Evolutionary conservation across 192 early-diverging fungal species (phyloP), one percentile per base, ranked within the genome.

Genomic region (Podila verticillata): DNA sequence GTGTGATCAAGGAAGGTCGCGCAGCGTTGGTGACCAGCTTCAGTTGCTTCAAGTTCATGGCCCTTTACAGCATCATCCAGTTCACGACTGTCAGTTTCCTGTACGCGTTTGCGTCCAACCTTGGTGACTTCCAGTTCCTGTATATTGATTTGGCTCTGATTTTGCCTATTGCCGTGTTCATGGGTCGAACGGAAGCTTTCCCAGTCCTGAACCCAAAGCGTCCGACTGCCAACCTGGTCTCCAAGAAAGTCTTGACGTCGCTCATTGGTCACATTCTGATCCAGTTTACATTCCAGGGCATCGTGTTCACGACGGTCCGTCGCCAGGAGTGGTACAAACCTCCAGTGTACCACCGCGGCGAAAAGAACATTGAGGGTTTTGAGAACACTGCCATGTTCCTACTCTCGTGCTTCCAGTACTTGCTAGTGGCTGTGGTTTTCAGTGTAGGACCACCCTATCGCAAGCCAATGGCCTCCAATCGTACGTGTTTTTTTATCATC

Each of bases 1-100:
- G 92, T 61, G 93, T 98, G 20, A 95, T 95, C 47, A 89, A 86
- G 61, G 97, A 99, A 72, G 98, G 98, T 30, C 87, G 98, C 5
- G 96, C 95, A 3, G 96, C 98, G 6, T 87, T 99, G 56, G 96
- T 98, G 49, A 99, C 98, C 6, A 95, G 92, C 72, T 99, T 99
- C 74, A 94, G 92, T 70, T 98, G 96, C 84, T 98, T 99, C 91
- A 97, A 99, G 84, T 99, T 92, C 84, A 98, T 99, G 96, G 96
- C 97, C 3, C 85, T 98, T 24, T 99, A 99, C 79, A 94, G 92
- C 62, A 89, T 99, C 49, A 98, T 99, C 73, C 98, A 99, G 75
- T 98, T 97, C 68, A 96, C 95, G 4, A 90, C 95, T 9, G 97
- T 99, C 36, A 95, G 94, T 65, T 83, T 99, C 29, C 82, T 99